Evolutionary conservation across 164 flowering plant species (phyloP), one percentile per base, ranked within the genome.

Genomic region (Chimonanthus salicifolius): DNA sequence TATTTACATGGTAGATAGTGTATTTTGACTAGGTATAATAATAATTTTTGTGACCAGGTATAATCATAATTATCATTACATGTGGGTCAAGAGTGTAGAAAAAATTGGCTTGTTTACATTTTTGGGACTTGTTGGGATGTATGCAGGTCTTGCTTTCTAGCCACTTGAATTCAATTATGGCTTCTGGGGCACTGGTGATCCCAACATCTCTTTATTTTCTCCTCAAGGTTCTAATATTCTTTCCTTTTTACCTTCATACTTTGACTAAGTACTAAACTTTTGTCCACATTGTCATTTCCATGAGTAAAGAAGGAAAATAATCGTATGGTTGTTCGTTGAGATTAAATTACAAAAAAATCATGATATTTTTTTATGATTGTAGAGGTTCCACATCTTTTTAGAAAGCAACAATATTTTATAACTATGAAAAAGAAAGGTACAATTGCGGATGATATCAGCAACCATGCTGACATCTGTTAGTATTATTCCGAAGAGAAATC

Each of bases 81-180:
- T 66, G 44, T 66, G 7, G 16, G 47, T 45, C 47, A 45, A 66
- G n/a, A 44, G 15, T 66, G 68, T 45, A 33, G 45, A 70, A 58
- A 49, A 54, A 70, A 16, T 33, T 44, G 5, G 21, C 47, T 60
- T 67, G 15, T 20, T 60, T 45, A 8, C 43, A 49, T 11, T 9
- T 18, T 33, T 74, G 6, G 73, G 44, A 62, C 44, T 3, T 47
- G 18, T 50, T 65, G 18, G 46, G 66, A 43, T 77, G 15, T 69
- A 16, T 83, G 90, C 92, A 95, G 99, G 78, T 95, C 71, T 82
- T 95, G 85, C 90, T 95, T 65, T 89, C 98, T 62, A 82, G 86
- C 72, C 78, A 87, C 67, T 71, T 93, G 75, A 74, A 80, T 77
- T 81, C 91, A 21, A 49, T 81, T 15, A 70, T 93, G 80, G 97